These are phyloP conservation scores for Rhizopogon vesiculosus DNA, from an alignment of 768 basidiomycete species.

Conservation along the genomic window DNA sequence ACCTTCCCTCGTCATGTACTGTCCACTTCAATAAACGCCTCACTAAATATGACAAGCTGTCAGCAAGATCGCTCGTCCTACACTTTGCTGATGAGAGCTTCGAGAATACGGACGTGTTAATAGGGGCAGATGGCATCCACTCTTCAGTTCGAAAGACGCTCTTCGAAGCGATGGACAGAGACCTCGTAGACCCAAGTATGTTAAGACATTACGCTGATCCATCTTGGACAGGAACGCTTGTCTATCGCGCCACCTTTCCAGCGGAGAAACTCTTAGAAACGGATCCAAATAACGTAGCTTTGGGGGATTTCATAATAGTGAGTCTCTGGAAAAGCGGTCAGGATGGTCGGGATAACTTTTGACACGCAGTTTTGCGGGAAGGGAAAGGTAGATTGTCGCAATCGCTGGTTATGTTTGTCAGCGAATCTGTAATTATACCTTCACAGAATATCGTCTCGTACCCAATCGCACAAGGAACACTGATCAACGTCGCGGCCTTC, in stretches of 20 bases:
- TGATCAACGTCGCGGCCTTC: constrained; percentile 31
- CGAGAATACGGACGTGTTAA: constrained; percentile 31
- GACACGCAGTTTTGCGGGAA: constrained; percentile 5
- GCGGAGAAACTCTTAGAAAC: constrained; percentile 18
- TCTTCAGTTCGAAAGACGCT: constrained; percentile 9
- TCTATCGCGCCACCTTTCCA: constrained; percentile 32
- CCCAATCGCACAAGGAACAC: constrained; percentile 28
- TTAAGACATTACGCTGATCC: constrained; percentile 15
- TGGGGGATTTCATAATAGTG: constrained; percentile 14
- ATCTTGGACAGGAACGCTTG: constrained; percentile 33
- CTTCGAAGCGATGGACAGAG: constrained; percentile 14
- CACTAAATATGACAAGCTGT: constrained; percentile 13
- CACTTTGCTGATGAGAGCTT: constrained; percentile 28
- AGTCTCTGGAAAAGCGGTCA: constrained; percentile 7
- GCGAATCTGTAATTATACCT: not conserved
- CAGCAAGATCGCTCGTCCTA: constrained; percentile 9
- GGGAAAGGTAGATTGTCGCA: not conserved
- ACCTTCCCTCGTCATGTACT: constrained; percentile 13
- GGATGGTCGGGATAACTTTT: constrained; percentile 10
- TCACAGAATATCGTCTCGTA: constrained; percentile 33
- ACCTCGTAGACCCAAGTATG: constrained; percentile 12
- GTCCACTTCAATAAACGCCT: constrained; percentile 28
- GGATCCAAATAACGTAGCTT: constrained; percentile 11
- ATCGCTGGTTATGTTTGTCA: not conserved
- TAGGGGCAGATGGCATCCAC: constrained; percentile 37